Evolutionary conservation across 208 protist genomes (phyloP).

Genomic region (Wallacemonas sp.): DNA sequence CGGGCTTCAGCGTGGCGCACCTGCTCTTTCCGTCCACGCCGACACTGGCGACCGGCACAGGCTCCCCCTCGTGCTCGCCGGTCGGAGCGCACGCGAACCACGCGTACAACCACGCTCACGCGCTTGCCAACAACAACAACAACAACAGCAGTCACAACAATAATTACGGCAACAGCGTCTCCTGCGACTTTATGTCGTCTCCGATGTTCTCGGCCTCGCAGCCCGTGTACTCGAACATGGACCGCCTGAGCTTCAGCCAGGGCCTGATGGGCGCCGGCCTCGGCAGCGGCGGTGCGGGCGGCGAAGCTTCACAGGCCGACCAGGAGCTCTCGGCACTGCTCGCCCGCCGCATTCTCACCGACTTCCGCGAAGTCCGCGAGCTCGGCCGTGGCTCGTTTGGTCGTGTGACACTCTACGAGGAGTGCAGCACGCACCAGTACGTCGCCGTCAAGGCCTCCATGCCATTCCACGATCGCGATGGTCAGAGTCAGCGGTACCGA

Average conservation of each 20-base stretch:
- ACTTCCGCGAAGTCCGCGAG: constrained; percentile 82
- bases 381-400: constrained; percentile 81
- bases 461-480: constrained; percentile 36
- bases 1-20: constrained; percentile 18
- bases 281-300: constrained; percentile 7
- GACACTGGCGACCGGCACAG: background rate
- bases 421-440: constrained; percentile 63
- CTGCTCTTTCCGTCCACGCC: constrained; percentile 17
- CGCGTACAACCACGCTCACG: too few species aligned
- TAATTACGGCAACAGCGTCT: constrained; percentile 6
- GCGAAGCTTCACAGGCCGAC: constrained; percentile 81
- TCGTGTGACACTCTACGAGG: constrained; percentile 76
- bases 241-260: constrained; percentile 21
- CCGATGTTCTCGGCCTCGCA: constrained; percentile 21
- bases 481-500: constrained; percentile 52
- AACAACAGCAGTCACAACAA: background rate
- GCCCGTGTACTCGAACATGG: constrained; percentile 20
- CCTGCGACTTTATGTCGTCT: background rate
- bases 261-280: background rate
- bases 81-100: background rate
- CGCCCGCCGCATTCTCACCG: constrained; percentile 65
- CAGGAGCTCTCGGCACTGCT: constrained; percentile 79
- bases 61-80: constrained; percentile 10
- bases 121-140: background rate
- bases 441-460: constrained; percentile 80